Evolutionary conservation across 768 basidiomycete genomes (phyloP).

Genomic region (Termitomyces bulborhizus): DNA sequence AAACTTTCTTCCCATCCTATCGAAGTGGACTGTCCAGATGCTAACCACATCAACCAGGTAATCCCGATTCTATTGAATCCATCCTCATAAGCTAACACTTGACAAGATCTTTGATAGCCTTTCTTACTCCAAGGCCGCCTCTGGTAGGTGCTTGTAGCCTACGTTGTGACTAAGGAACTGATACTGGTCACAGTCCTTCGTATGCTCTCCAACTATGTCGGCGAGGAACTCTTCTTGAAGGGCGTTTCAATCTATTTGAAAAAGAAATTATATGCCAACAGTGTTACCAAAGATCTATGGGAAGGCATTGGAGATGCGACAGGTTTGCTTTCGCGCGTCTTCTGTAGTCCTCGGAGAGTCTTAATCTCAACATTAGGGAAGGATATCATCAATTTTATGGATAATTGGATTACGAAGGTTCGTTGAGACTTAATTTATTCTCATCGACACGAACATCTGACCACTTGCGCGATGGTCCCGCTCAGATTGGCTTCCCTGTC

Average conservation of each 20-base stretch:
- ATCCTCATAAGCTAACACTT: not conserved
- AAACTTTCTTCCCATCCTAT: slow-evolving; percentile 89
- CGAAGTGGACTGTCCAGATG: slow-evolving; percentile 85
- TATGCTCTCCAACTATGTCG: slow-evolving; percentile 87
- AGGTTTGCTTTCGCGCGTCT: slow-evolving; percentile 24
- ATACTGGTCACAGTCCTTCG: slow-evolving; percentile 59
- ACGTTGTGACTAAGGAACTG: not conserved
- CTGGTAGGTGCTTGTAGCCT: slow-evolving; percentile 38
- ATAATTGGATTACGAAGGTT: slow-evolving; percentile 86
- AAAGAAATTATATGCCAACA: slow-evolving; percentile 79
- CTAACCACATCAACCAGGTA: slow-evolving; percentile 77
- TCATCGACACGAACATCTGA: slow-evolving; percentile 26
- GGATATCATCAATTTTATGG: slow-evolving; percentile 78
- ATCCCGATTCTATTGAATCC: not conserved
- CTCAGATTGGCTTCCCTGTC: slow-evolving; percentile 76
- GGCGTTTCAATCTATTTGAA: slow-evolving; percentile 92
- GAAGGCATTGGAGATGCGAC: slow-evolving; percentile 74
- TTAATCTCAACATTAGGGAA: slow-evolving; percentile 29
- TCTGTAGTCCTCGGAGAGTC: not conserved
- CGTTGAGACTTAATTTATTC: not conserved
- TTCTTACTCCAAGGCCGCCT: slow-evolving; percentile 81
- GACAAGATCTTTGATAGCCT: slow-evolving; percentile 81
- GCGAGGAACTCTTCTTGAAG: slow-evolving; percentile 81
- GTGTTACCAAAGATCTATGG: slow-evolving; percentile 84
- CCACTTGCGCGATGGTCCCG: not conserved